These are phyloP conservation scores for Salicornia ramosissima DNA, from an alignment of 148 eudicot species.

Conservation along the genomic window DNA sequence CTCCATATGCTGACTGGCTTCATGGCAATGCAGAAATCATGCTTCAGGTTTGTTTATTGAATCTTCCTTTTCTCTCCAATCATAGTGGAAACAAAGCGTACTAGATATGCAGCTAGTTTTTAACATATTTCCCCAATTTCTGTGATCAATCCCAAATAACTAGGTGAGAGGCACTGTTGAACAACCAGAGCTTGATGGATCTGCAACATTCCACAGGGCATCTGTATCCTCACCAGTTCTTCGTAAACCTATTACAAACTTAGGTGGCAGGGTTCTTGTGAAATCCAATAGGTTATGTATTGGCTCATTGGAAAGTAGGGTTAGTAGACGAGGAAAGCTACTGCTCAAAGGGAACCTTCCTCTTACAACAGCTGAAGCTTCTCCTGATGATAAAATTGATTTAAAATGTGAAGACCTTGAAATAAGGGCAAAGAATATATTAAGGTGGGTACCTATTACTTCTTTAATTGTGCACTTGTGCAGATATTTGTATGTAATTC, in stretches of 20 bases:
- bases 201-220: slow-evolving; percentile 95
- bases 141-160: slow-evolving; percentile 22
- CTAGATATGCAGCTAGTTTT: neutral
- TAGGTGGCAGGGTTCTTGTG: slow-evolving; percentile 87
- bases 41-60: slow-evolving; percentile 66
- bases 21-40: slow-evolving; percentile 90
- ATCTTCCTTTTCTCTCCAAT: neutral
- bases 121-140: slow-evolving; percentile 14
- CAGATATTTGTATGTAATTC: neutral
- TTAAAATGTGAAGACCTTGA: slow-evolving; percentile 91
- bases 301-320: slow-evolving; percentile 84
- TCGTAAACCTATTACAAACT: slow-evolving; percentile 79
- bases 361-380: slow-evolving; percentile 66
- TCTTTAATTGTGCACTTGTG: neutral
- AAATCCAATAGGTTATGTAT: slow-evolving; percentile 86
- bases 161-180: slow-evolving; percentile 99
- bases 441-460: slow-evolving; percentile 51
- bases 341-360: slow-evolving; percentile 87
- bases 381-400: slow-evolving; percentile 87
- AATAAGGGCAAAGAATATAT: slow-evolving; percentile 82
- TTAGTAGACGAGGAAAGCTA: slow-evolving; percentile 90
- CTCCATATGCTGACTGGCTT: slow-evolving; percentile 96
- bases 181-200: slow-evolving; percentile 93
- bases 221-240: slow-evolving; percentile 96
- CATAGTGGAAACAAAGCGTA: neutral